Evolutionary conservation across 371 early-diverging fungal species (phyloP).

Genomic region (Fennellomyces sp.): DNA sequence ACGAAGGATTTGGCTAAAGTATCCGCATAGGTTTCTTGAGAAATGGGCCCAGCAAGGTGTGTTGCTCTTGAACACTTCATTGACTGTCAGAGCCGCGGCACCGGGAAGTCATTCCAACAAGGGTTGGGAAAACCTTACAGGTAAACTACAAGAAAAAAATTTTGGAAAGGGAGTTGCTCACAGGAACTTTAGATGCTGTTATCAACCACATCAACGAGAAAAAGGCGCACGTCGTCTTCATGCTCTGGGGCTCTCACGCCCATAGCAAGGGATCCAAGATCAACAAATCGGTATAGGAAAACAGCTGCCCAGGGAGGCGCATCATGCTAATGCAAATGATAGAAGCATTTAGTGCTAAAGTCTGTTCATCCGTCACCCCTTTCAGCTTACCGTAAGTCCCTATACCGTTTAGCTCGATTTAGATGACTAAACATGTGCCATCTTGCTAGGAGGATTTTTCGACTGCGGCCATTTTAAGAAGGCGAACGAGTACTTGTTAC

Average conservation of each 20-base stretch:
- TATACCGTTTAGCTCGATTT: background rate
- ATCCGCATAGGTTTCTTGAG: constrained; percentile 64
- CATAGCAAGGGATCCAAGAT: constrained; percentile 74
- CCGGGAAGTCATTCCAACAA: constrained; percentile 88
- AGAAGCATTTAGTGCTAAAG: constrained; percentile 86
- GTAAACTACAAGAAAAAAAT: constrained; percentile 24
- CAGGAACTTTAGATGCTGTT: constrained; percentile 83
- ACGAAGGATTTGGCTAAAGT: background rate
- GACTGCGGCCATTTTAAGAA: constrained; percentile 88
- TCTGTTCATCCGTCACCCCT: constrained; percentile 96
- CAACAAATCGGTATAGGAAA: constrained; percentile 49
- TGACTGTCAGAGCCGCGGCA: constrained; percentile 88
- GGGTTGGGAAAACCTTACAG: constrained; percentile 95
- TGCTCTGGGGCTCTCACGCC: constrained; percentile 97
- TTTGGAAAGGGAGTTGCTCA: no score
- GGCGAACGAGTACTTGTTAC: constrained; percentile 91
- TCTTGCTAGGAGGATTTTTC: constrained; percentile 60
- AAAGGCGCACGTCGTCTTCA: constrained; percentile 82
- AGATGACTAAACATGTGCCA: background rate
- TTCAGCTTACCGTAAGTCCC: constrained; percentile 67
- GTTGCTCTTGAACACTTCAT: constrained; percentile 90
- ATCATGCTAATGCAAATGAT: background rate
- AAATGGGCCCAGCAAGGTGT: constrained; percentile 95
- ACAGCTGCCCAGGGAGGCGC: background rate
- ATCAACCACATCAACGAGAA: constrained; percentile 73